Conservation (phyloP, 352 stramenopile genomes). For the Globisporangium alternatum region DNA sequence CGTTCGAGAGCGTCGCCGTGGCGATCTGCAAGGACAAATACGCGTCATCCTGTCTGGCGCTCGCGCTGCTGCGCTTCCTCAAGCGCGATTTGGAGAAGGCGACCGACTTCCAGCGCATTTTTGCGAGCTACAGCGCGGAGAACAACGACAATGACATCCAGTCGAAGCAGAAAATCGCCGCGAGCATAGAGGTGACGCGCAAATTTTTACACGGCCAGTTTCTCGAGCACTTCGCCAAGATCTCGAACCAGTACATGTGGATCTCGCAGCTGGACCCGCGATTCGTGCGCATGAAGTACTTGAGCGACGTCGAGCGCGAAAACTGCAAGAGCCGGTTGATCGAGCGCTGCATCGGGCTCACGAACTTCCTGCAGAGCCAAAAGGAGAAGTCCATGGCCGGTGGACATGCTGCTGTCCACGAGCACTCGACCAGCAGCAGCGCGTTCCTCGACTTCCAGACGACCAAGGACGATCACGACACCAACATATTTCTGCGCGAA, state of each 20-base stretch:
- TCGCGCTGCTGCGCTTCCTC: conserved; percentile 41
- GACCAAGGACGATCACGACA: conserved; percentile 42
- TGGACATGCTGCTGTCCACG: conserved; percentile 7
- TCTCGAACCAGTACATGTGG: conserved; percentile 42
- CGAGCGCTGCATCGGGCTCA: conserved; percentile 37
- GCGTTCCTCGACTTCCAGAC: conserved; percentile 40
- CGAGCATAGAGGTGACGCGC: conserved; percentile 29
- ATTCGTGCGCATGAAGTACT: conserved; percentile 48
- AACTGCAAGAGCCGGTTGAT: conserved; percentile 35
- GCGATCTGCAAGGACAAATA: conserved; percentile 47
- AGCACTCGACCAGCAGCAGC: conserved; percentile 22
- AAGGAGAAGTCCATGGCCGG: conserved; percentile 22
- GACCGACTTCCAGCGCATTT: conserved; percentile 42
- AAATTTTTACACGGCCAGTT: conserved; percentile 40
- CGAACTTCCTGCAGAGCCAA: conserved; percentile 41
- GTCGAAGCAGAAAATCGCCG: conserved; percentile 28
- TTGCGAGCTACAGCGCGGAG: conserved; percentile 21
- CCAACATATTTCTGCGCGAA: conserved; percentile 42
- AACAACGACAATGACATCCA: conserved; percentile 9
- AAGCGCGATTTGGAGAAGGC: conserved; percentile 46
- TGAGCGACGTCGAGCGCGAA: conserved; percentile 41
- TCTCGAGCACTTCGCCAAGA: conserved; percentile 30
- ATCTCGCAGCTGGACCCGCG: conserved; percentile 48
- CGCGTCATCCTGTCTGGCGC: conserved; percentile 32
- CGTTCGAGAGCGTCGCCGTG: conserved; percentile 44